Evolutionary conservation across 306 rosid genomes (phyloP), one percentile per base, ranked within the genome.

Genomic region (Trichosanthes cucumerina): DNA sequence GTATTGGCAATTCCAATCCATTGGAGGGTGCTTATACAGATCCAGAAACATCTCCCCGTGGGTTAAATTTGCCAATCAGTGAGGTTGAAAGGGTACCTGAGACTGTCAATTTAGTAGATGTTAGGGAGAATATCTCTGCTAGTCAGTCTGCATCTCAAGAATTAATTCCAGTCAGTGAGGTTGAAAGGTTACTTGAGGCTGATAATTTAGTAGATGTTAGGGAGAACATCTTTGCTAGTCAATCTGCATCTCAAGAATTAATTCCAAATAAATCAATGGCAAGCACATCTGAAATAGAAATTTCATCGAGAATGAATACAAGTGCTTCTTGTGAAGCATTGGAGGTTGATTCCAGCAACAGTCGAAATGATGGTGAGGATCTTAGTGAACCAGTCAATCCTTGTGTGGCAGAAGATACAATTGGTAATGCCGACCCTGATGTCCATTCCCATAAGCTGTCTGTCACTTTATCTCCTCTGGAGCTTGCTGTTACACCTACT

Each of bases 391-490:
- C 84, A 69, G 83, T 81, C 74, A 53, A 63, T 81, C 82, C 13
- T 79, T 75, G 79, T 74, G 64, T 52, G 70, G 58, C 77, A 12
- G 81, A 83, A 80, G 89, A 85, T 66, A 82, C 63, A 80, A 64
- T 52, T 57, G 79, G n/a, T 78, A 76, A 54, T 81, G 69, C 83
- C 9, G 26, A 77, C 82, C 31, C 71, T 77, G 63, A 78, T 44
- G 83, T 80, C 77, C 31, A 82, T 50, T 39, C 75, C 78, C 83
- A 31, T 78, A 88, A 81, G 82, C 74, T 76, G 77, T 23, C 89
- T 81, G 79, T 23, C 63, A 50, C 66, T 26, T 58, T 64, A 33
- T 79, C 81, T 54, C 72, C 80, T 78, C 52, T 63, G 82, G 77
- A 75, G 65, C 85, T 80, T 46, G 64, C 74, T 77, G 49, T 73